A percentile compares a stretch with the other conserved stretches of the same genome.
phyloP scores from a whole-genome alignment of 345 rosid genomes.

The Triadica sebifera region DNA sequence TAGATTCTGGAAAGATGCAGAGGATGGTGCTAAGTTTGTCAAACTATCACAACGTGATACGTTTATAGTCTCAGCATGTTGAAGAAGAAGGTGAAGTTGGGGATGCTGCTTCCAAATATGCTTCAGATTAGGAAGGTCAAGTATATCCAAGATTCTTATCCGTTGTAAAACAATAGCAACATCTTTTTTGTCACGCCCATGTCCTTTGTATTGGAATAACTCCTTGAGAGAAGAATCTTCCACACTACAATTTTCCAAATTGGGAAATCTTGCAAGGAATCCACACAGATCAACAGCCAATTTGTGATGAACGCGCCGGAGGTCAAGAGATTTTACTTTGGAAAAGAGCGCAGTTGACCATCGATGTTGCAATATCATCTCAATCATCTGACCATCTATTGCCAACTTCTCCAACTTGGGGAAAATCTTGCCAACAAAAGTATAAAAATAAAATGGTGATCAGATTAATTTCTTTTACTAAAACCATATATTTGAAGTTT shows the following conservation, averaged over 20 bases:
- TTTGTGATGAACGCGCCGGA: neutral
- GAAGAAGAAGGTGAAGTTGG: neutral
- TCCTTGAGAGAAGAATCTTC: neutral
- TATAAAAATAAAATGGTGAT: neutral
- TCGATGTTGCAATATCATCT: neutral
- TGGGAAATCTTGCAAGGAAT: neutral
- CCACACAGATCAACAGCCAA: neutral
- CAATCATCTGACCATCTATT: neutral
- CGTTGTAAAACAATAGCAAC: neutral
- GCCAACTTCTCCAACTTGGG: neutral
- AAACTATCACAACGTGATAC: neutral
- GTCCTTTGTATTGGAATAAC: neutral
- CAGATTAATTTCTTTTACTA: too few relatives aligned
- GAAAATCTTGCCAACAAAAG: neutral
- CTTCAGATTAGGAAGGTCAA: fast-evolving
- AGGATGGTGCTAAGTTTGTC: constrained; percentile 11
- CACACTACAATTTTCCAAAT: constrained; percentile 8
- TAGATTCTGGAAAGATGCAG: constrained; percentile 15
- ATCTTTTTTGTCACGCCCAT: neutral
- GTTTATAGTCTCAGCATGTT: neutral
- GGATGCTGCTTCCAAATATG: neutral
- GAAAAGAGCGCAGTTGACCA: neutral
- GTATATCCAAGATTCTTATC: neutral
- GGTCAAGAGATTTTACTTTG: neutral
- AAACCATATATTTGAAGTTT: too few relatives aligned